phyloP scores from a whole-genome alignment of 106 monocot genomes.

The Alisma plantagoaquatica region DNA sequence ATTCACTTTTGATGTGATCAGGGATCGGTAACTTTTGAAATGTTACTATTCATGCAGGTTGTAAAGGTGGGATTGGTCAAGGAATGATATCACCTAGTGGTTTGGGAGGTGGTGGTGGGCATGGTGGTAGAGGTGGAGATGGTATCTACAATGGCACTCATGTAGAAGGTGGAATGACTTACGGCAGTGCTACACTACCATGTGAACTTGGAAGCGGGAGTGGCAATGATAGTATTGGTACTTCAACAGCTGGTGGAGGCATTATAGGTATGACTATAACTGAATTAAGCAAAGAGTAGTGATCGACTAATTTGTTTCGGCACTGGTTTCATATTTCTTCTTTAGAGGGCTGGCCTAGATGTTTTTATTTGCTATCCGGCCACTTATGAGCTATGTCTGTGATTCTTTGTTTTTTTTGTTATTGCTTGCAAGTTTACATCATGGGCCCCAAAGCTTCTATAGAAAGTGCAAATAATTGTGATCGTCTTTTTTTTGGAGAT shows the following conservation, averaged over 20 bases:
- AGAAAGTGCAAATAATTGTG: too few species aligned
- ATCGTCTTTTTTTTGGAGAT: too few species aligned
- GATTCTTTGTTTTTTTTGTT: not conserved
- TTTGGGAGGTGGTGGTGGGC: slow-evolving; percentile 85
- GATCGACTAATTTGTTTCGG: too few species aligned
- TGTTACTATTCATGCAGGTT: slow-evolving; percentile 35
- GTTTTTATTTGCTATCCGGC: not conserved
- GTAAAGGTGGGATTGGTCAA: slow-evolving; percentile 78
- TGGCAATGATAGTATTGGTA: slow-evolving; percentile 59
- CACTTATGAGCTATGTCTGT: not conserved
- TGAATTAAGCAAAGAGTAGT: too few species aligned
- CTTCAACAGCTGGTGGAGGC: slow-evolving; percentile 91
- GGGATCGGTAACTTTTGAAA: too few species aligned
- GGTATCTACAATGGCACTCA: slow-evolving; percentile 37
- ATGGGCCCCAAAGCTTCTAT: not conserved
- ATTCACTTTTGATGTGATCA: too few species aligned
- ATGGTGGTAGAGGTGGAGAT: slow-evolving; percentile 95
- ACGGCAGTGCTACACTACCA: slow-evolving; percentile 74
- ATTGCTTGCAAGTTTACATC: not conserved
- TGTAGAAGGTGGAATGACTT: slow-evolving; percentile 67
- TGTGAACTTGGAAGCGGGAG: slow-evolving; percentile 99
- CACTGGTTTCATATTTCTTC: too few species aligned
- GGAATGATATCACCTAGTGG: slow-evolving; percentile 54
- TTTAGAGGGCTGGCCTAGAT: too few species aligned
- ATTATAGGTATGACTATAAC: slow-evolving; percentile 56